Conservation (phyloP, 768 basidiomycete species). For the Leccinum uliginosum region DNA sequence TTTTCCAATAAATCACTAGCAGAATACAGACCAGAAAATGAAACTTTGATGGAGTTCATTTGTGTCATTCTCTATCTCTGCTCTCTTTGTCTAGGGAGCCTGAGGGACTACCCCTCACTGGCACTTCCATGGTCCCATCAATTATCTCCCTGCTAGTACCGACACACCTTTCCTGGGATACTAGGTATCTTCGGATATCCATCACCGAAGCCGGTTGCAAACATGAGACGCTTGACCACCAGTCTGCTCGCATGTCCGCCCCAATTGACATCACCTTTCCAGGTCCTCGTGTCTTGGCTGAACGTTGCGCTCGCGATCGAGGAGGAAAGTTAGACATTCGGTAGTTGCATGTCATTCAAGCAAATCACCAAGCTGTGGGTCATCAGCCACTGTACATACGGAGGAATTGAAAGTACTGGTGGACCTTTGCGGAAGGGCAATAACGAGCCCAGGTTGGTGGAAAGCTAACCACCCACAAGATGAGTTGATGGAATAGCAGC, state of each 20-base stretch:
- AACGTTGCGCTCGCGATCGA: constrained; percentile 33
- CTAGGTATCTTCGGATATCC: constrained; percentile 44
- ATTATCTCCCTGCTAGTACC: too few relatives aligned
- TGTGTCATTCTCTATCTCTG: too few relatives aligned
- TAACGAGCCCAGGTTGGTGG: constrained; percentile 51
- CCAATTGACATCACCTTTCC: constrained; percentile 40
- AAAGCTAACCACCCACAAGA: constrained; percentile 34
- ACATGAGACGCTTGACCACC: constrained; percentile 46
- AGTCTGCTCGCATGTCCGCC: constrained; percentile 30
- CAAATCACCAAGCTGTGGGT: constrained; percentile 52
- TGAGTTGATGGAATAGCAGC: neutral
- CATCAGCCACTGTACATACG: neutral
- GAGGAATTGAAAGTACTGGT: neutral
- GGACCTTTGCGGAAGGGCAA: constrained; percentile 47
- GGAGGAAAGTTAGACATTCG: constrained; percentile 54
- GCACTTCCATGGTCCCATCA: too few relatives aligned
- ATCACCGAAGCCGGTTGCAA: constrained; percentile 53
- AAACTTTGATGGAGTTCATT: too few relatives aligned
- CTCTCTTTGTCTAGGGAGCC: too few relatives aligned
- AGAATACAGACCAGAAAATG: too few relatives aligned
- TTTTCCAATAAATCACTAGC: too few relatives aligned
- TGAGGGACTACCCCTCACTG: too few relatives aligned
- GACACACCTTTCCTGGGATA: constrained; percentile 38
- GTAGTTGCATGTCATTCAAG: constrained; percentile 55
- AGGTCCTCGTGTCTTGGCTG: constrained; percentile 33